phyloP scores from a whole-genome alignment of 768 basidiomycete genomes.

The Fibroporia radiculosa region DNA sequence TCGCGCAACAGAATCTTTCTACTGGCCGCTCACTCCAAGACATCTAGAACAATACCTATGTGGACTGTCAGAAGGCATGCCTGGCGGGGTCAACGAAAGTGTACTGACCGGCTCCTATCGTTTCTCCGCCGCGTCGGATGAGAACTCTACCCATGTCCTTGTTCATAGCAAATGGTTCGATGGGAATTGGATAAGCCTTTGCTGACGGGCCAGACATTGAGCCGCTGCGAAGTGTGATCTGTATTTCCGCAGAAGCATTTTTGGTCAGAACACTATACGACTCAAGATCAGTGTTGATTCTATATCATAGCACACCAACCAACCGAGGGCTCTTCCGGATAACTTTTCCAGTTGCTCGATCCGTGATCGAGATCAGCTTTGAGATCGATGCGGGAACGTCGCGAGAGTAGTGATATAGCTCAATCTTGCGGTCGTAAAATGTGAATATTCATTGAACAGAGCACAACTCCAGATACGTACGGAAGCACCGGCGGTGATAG shows the following conservation, averaged over 20 bases:
- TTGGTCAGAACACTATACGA: conserved; percentile 72
- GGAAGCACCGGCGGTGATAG: conserved; percentile 81
- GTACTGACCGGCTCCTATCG: conserved; percentile 72
- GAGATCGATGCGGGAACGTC: conserved; percentile 87
- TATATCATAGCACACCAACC: background rate
- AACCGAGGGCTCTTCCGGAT: conserved; percentile 79
- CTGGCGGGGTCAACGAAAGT: background rate
- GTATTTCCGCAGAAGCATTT: conserved; percentile 76
- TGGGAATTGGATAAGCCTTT: conserved; percentile 55
- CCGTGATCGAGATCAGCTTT: conserved; percentile 71
- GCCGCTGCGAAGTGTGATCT: conserved; percentile 63
- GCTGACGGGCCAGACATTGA: conserved; percentile 40
- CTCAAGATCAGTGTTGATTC: too few species aligned
- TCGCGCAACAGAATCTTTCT: too few species aligned
- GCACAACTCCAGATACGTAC: conserved; percentile 32
- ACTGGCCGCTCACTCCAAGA: too few species aligned
- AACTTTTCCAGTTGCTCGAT: conserved; percentile 68
- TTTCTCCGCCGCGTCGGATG: conserved; percentile 84
- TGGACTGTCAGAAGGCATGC: background rate
- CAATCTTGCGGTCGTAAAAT: conserved; percentile 57
- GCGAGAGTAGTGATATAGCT: conserved; percentile 90
- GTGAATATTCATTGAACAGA: background rate
- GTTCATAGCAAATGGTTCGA: conserved; percentile 81
- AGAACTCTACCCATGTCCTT: conserved; percentile 96
- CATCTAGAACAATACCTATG: conserved; percentile 13